Evolutionary conservation across 139 green algal genomes (phyloP).

Genomic region (Chlorella sp.): DNA sequence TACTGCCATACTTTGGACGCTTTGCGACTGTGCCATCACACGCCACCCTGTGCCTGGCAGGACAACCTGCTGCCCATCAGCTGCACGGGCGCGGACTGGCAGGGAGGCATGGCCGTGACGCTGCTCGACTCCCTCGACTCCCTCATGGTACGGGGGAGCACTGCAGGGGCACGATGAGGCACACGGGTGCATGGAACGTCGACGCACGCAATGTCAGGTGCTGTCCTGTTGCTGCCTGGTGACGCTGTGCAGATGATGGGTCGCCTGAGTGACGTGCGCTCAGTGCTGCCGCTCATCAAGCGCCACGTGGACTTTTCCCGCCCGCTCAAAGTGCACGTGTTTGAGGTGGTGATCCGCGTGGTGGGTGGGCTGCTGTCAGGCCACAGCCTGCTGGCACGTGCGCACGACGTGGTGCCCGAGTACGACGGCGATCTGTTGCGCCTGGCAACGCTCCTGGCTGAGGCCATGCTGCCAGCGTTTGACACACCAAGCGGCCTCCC

Average conservation of each 20-base stretch:
- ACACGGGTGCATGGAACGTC: too few species aligned
- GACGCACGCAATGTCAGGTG: too few species aligned
- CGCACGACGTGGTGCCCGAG: slow-evolving; percentile 4
- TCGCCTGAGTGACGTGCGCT: slow-evolving; percentile 27
- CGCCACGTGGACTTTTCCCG: slow-evolving; percentile 50
- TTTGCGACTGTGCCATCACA: too few species aligned
- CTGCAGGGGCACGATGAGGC: too few species aligned
- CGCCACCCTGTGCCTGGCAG: slow-evolving; percentile 14
- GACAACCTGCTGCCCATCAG: slow-evolving; percentile 78
- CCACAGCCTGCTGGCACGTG: slow-evolving; percentile 40
- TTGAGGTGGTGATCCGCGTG: slow-evolving; percentile 93
- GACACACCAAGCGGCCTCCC: slow-evolving; percentile 70
- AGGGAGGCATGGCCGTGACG: slow-evolving; percentile 78
- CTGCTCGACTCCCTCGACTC: slow-evolving; percentile 81
- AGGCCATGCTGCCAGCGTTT: slow-evolving; percentile 78
- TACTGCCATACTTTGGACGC: too few species aligned
- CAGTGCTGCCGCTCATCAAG: slow-evolving; percentile 42
- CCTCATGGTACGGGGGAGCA: slow-evolving; percentile 63
- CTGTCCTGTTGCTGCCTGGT: too few species aligned
- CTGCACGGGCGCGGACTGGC: slow-evolving; percentile 66
- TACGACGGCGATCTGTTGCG: slow-evolving; percentile 49
- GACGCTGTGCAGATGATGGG: slow-evolving; percentile 33
- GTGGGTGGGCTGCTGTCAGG: slow-evolving; percentile 82
- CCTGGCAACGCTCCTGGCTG: slow-evolving; percentile 53
- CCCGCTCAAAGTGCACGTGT: slow-evolving; percentile 51